Conservation (phyloP, 495 filamentous ascomycete genomes). For the Amniculicola lignicola region DNA sequence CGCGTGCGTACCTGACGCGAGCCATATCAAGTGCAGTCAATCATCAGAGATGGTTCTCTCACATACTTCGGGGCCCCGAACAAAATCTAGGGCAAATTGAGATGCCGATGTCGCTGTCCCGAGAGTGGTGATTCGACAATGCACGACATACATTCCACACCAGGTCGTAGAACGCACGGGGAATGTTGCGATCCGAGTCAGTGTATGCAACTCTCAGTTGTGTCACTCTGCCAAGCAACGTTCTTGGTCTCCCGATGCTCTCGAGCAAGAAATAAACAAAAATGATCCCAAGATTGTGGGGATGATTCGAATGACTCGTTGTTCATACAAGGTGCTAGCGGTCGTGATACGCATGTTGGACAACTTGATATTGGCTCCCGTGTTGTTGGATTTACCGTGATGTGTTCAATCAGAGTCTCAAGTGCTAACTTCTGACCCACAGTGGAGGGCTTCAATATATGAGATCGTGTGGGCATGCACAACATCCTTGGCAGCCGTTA, state of each 20-base stretch:
- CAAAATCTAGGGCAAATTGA: conserved; percentile 2
- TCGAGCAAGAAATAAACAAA: neutral
- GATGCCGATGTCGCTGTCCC: conserved; percentile 14
- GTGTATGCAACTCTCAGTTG: conserved; percentile 5
- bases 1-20: too few relatives aligned
- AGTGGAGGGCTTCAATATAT: neutral
- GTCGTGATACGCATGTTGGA: neutral
- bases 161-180: conserved; percentile 3
- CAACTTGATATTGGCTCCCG: neutral
- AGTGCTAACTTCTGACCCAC: neutral
- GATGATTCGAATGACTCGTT: too few relatives aligned
- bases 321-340: too few relatives aligned
- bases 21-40: too few relatives aligned
- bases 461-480: neutral
- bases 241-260: neutral
- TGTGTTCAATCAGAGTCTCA: neutral
- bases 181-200: conserved; percentile 14
- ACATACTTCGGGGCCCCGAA: neutral
- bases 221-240: conserved; percentile 1
- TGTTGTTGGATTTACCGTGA: neutral
- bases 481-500: conserved; percentile 9
- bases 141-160: conserved; percentile 13
- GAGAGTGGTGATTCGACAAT: conserved; percentile 12
- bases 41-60: too few relatives aligned
- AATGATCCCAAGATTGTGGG: neutral